Conservation (phyloP, 129 eudicot genomes). For the Sambucus nigra region DNA sequence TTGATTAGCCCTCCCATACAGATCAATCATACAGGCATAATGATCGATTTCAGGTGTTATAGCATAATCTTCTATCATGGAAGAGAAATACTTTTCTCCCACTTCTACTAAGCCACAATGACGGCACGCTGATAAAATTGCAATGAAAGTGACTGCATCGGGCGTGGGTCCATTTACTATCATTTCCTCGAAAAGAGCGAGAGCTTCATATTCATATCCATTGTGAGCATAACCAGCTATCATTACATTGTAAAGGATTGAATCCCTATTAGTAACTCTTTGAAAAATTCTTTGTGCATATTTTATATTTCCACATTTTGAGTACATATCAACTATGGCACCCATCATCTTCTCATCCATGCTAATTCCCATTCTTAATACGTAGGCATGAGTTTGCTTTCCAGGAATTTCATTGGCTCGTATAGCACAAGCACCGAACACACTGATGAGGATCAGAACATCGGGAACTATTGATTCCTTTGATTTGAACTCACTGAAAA, state of each 20-base stretch:
- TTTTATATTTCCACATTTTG: constrained; percentile 64
- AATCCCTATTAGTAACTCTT: constrained; percentile 29
- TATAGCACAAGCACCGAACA: constrained; percentile 60
- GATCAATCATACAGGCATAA: constrained; percentile 86
- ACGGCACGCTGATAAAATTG: constrained; percentile 78
- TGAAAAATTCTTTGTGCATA: constrained; percentile 49
- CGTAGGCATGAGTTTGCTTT: constrained; percentile 60
- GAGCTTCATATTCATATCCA: constrained; percentile 52
- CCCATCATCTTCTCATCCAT: constrained; percentile 38
- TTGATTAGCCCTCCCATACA: constrained; percentile 66
- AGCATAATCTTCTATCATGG: constrained; percentile 49
- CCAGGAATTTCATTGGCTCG: constrained; percentile 61
- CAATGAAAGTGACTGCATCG: constrained; percentile 62
- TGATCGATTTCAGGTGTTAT: constrained; percentile 73
- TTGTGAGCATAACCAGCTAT: constrained; percentile 87
- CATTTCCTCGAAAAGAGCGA: constrained; percentile 50
- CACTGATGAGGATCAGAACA: constrained; percentile 34
- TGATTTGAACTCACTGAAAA: constrained; percentile 36
- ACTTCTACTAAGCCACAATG: constrained; percentile 57
- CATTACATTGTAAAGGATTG: constrained; percentile 66
- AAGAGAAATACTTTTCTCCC: constrained; percentile 59
- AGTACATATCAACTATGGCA: constrained; percentile 70
- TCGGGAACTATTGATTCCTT: constrained; percentile 32
- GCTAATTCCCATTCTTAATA: constrained; percentile 30
- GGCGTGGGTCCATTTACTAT: constrained; percentile 28